Base-by-base conservation (phyloP, 192 early-diverging fungal genomes). In the Gonapodya sp. region DNA sequence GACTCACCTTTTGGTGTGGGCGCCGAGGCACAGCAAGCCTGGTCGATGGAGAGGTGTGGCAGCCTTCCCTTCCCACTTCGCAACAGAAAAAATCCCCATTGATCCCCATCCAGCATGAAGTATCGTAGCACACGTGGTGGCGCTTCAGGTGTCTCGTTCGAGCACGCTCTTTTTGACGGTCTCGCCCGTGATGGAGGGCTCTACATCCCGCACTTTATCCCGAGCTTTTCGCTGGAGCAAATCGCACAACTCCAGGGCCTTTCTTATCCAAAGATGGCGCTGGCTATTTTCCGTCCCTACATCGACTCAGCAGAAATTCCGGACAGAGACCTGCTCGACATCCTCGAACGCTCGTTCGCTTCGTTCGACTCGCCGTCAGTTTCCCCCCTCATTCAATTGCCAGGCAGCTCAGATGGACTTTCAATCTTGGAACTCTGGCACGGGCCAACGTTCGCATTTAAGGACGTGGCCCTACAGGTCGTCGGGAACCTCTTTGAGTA, bases 401-500 rank as follows among this genome's bases (percentile, higher is more conserved):
- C 88, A n/a, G 75, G 75, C 75, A 34, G 34, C 75, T 16, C 75
- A 34, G 75, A 18, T 16, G 84, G 81, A 34, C 37, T 87, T 73
- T 87, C 83, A 30, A 85, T 94, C 2, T 89, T 99, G 80, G 96
- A 99, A 86, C 91, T 99, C 73, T 97, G 96, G 91, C 95, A 97
- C 81, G 97, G 96, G 1, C 96, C 96, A 14, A 99, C 96, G 0
- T 97, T 96, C 87, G 97, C 96, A 2, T 99, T 99, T 89, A 99
- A 99, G 86, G 97, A 99, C 82, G 96, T 98, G 74, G 97, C 96
- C 1, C 87, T 98, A 82, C 97, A 99, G 88, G 94, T 96, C 82
- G 86, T 97, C 34, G 97, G 97, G 35, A 98, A 99, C 89, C 86
- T 98, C 85, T 99, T 99, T 82, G 96, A 99, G 88, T 99, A 94